Evolutionary conservation across 129 eudicot genomes (phyloP).

Genomic region (Flaveria bidentis): DNA sequence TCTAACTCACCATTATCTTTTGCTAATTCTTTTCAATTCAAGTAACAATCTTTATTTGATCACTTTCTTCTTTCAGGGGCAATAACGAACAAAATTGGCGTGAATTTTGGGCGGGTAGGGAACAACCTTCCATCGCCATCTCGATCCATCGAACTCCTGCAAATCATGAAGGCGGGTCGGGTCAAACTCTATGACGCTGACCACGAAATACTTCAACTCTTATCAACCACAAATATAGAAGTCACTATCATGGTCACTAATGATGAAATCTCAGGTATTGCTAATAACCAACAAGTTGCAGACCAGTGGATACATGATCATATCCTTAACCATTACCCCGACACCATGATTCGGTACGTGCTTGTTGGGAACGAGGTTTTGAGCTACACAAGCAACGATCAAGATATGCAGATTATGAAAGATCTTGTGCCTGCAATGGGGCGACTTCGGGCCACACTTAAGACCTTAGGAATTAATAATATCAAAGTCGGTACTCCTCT

Average conservation of each 20-base stretch:
- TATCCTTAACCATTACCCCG: constrained; percentile 57
- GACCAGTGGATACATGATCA: constrained; percentile 61
- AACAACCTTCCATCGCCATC: constrained; percentile 65
- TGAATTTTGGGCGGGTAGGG: constrained; percentile 65
- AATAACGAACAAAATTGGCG: constrained; percentile 43
- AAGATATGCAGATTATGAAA: constrained; percentile 35
- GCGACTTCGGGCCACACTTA: constrained; percentile 45
- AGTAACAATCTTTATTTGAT: neutral
- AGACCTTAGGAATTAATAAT: constrained; percentile 42
- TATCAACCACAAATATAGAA: constrained; percentile 50
- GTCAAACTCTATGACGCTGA: constrained; percentile 65
- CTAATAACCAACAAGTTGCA: constrained; percentile 50
- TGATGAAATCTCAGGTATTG: constrained; percentile 47
- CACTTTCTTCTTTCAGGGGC: constrained; percentile 34
- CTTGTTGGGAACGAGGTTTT: constrained; percentile 72
- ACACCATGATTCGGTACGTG: constrained; percentile 54
- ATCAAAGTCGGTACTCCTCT: constrained; percentile 69
- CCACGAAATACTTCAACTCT: constrained; percentile 55
- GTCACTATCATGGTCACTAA: constrained; percentile 74
- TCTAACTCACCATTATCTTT: constrained; percentile 6
- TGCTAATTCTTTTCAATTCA: neutral
- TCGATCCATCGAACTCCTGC: constrained; percentile 44
- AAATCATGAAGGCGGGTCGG: constrained; percentile 44
- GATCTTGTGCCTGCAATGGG: constrained; percentile 74
- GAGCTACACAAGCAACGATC: constrained; percentile 33